Evolutionary conservation across 2,329 filamentous ascomycete genomes (phyloP).

Genomic region (Penicillium italicum): DNA sequence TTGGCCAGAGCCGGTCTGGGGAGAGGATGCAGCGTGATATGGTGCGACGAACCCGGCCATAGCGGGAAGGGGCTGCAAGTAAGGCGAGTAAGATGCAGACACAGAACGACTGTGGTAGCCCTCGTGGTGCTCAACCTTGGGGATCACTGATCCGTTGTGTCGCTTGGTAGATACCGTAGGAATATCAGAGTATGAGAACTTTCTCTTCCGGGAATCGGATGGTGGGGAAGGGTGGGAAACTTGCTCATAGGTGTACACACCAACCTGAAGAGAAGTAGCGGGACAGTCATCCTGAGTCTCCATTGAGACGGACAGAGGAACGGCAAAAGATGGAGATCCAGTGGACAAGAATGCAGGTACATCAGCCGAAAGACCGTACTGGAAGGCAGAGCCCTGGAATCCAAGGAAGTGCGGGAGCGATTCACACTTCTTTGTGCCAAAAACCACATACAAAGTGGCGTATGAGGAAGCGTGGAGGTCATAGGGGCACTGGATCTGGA

Average conservation of each 20-base stretch:
- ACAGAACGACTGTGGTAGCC: slow-evolving; percentile 49
- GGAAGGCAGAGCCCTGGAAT: slow-evolving; percentile 57
- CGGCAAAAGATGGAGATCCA: slow-evolving; percentile 52
- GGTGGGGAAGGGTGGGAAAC: slow-evolving; percentile 38
- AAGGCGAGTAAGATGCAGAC: slow-evolving; percentile 49
- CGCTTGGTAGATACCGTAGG: slow-evolving; percentile 48
- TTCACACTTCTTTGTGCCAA: slow-evolving; percentile 72
- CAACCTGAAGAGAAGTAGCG: slow-evolving; percentile 53
- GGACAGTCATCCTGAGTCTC: slow-evolving; percentile 54
- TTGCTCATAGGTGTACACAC: slow-evolving; percentile 60
- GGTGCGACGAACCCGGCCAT: slow-evolving; percentile 40
- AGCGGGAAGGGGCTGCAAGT: slow-evolving; percentile 48
- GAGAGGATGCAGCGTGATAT: slow-evolving; percentile 38
- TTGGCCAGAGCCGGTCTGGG: slow-evolving; percentile 41
- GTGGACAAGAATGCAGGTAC: slow-evolving; percentile 64
- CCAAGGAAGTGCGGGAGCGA: slow-evolving; percentile 62
- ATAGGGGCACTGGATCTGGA: slow-evolving; percentile 72
- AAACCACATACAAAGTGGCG: slow-evolving; percentile 61
- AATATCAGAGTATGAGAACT: slow-evolving; percentile 50
- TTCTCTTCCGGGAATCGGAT: slow-evolving; percentile 53
- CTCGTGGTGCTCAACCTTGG: slow-evolving; percentile 50
- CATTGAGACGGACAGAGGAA: slow-evolving; percentile 59
- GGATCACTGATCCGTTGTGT: slow-evolving; percentile 46
- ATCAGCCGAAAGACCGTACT: slow-evolving; percentile 69
- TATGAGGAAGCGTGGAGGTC: slow-evolving; percentile 62